phyloP scores from a whole-genome alignment of 2,329 filamentous ascomycete species.

The Metarhizium brunneum region DNA sequence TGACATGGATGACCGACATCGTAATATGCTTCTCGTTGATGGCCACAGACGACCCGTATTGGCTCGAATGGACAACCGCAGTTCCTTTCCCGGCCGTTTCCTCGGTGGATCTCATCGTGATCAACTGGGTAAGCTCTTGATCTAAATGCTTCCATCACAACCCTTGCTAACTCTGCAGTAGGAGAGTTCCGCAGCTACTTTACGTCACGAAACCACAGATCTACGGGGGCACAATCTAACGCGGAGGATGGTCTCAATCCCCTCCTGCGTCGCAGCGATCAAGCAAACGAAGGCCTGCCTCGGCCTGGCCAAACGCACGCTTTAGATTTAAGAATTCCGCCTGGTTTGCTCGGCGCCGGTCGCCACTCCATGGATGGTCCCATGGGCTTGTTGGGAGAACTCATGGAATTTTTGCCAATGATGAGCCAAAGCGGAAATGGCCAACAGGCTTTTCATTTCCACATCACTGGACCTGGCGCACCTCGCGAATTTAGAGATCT shows the following conservation, averaged over 20 bases:
- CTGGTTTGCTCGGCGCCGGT: conserved; percentile 31
- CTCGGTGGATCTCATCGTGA: conserved; percentile 47
- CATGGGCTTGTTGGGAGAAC: conserved; percentile 44
- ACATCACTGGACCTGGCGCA: conserved; percentile 41
- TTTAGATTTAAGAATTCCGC: conserved; percentile 43
- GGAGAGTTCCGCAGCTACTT: conserved; percentile 40
- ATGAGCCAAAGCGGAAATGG: conserved; percentile 33
- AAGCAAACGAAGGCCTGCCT: conserved; percentile 35
- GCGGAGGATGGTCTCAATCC: conserved; percentile 82
- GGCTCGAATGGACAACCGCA: conserved; percentile 33
- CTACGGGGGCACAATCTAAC: conserved; percentile 42
- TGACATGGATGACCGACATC: conserved; percentile 39
- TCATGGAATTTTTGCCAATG: conserved; percentile 45
- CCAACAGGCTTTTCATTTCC: conserved; percentile 49
- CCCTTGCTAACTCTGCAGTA: background rate
- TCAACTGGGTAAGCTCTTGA: conserved; percentile 33
- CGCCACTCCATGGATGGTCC: conserved; percentile 36
- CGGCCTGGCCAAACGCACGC: conserved; percentile 41
- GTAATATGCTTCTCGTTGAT: conserved; percentile 40
- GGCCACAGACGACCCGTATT: conserved; percentile 28
- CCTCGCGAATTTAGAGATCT: conserved; percentile 44
- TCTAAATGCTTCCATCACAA: background rate
- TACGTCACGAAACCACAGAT: conserved; percentile 40
- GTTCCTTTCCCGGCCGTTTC: conserved; percentile 49
- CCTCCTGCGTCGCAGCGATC: conserved; percentile 58